Percentiles rank a stretch among this genome's conserved stretches.
Conservation (phyloP, 331 rosid genomes). For the Acacia pycnantha region DNA sequence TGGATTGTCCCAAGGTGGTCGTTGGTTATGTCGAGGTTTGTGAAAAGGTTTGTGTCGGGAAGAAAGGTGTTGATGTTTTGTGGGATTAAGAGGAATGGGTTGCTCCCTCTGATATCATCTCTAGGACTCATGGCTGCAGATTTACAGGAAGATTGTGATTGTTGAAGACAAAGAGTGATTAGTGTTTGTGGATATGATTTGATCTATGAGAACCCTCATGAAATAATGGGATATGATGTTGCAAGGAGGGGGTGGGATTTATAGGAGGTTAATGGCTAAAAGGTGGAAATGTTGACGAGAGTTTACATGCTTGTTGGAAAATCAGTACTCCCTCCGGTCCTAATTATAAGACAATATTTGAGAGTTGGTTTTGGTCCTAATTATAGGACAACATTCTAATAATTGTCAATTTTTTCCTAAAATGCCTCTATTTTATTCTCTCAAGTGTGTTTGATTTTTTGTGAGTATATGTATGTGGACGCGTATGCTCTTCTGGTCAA, state of each 20-base stretch:
- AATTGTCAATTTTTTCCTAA: too few species aligned
- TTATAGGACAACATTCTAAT: too few species aligned
- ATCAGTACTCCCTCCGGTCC: too few species aligned
- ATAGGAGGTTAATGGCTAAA: constrained; percentile 41
- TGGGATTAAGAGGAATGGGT: constrained; percentile 34
- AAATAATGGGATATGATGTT: constrained; percentile 30
- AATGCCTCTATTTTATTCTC: too few species aligned
- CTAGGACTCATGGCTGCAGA: constrained; percentile 53
- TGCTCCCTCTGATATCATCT: constrained; percentile 61
- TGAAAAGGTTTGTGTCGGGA: constrained; percentile 34
- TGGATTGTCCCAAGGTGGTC: constrained; percentile 22
- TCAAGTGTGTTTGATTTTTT: too few species aligned
- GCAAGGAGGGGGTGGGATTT: constrained; percentile 45
- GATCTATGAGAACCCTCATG: background rate
- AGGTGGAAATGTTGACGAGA: background rate
- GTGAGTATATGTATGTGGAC: too few species aligned
- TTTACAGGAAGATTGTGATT: constrained; percentile 3
- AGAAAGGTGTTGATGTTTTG: constrained; percentile 16
- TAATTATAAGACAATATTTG: too few species aligned
- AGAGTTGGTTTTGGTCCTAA: too few species aligned
- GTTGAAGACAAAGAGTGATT: constrained; percentile 12
- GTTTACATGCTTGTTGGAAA: background rate
- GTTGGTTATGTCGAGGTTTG: constrained; percentile 31
- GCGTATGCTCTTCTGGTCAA: too few species aligned
- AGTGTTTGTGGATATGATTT: background rate